Evolutionary conservation across 139 green algal species (phyloP).

Genomic region (Chlorella sp.): DNA sequence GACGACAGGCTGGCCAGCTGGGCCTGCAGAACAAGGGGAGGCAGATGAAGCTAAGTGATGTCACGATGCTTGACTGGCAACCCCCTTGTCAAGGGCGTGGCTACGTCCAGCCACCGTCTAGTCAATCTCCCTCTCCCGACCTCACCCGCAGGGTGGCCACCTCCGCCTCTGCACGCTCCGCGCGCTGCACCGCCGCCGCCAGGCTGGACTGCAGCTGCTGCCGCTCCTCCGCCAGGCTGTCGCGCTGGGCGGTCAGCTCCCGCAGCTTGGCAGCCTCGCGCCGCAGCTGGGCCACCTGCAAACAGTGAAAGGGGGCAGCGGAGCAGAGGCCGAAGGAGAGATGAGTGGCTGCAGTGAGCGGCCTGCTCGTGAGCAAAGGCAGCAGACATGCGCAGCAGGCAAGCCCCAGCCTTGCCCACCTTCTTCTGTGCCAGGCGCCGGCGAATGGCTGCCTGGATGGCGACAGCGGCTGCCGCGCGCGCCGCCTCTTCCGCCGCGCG

Average conservation of each 20-base stretch:
- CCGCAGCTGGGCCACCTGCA: conserved; percentile 42
- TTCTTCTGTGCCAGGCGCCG: conserved; percentile 36
- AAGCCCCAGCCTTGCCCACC: background rate
- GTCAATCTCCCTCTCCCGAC: no score
- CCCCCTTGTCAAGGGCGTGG: no score
- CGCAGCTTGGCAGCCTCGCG: conserved; percentile 45
- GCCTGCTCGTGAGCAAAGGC: no score
- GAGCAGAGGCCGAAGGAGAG: no score
- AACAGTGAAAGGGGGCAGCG: background rate
- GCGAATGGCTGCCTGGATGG: conserved; percentile 54
- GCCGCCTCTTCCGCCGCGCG: conserved; percentile 23
- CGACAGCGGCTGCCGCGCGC: conserved; percentile 35
- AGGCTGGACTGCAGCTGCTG: background rate
- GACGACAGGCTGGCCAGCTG: conserved; percentile 30
- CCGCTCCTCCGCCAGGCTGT: background rate
- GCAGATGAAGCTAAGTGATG: no score
- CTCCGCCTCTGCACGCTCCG: conserved; percentile 28
- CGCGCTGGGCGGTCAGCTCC: conserved; percentile 30
- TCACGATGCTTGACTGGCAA: no score
- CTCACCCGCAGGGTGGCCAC: conserved; percentile 22
- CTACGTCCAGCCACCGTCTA: no score
- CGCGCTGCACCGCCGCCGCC: conserved; percentile 13
- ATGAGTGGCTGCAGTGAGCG: background rate
- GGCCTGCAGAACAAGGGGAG: conserved; percentile 16
- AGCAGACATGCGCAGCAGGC: no score